Percentiles rank a stretch among this genome's conserved stretches.
Conservation (phyloP, 2,329 filamentous ascomycete species). For the Fonsecaea pedrosoi region DNA sequence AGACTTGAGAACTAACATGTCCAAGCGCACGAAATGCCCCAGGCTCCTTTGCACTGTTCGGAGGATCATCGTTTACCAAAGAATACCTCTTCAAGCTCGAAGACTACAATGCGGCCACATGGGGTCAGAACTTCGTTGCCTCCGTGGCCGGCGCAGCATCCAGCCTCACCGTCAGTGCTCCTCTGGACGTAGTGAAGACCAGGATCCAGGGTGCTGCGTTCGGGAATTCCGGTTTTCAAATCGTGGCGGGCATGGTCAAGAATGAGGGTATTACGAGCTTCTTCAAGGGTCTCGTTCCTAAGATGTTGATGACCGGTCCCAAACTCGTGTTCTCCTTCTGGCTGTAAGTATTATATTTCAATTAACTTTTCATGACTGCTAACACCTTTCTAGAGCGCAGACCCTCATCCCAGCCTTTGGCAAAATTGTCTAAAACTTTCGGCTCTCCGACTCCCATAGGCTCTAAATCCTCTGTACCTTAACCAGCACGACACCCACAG, state of each 20-base stretch:
- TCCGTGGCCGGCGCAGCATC: conserved; percentile 94
- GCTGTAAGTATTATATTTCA: too few relatives aligned
- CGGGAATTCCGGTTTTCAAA: conserved; percentile 82
- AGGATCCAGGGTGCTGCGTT: conserved; percentile 73
- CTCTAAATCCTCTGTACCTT: too few relatives aligned
- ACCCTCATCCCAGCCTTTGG: conserved; percentile 94
- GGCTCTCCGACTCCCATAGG: neutral
- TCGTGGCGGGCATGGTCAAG: conserved; percentile 89
- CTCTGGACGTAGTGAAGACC: conserved; percentile 97
- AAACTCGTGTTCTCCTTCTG: conserved; percentile 99
- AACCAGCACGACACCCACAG: too few relatives aligned
- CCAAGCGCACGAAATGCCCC: conserved; percentile 96
- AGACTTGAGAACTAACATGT: conserved; percentile 59
- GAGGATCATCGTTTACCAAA: conserved; percentile 95
- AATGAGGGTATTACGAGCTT: conserved; percentile 85
- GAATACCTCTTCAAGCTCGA: conserved; percentile 88
- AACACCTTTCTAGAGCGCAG: conserved; percentile 64
- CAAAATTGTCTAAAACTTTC: conserved; percentile 60
- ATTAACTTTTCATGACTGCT: too few relatives aligned
- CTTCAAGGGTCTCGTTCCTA: conserved; percentile 97
- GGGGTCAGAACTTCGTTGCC: conserved; percentile 96
- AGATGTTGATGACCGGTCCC: conserved; percentile 98
- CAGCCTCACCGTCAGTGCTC: conserved; percentile 94
- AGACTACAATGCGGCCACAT: conserved; percentile 94
- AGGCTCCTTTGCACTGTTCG: conserved; percentile 96